Conservation (phyloP, 1,139 yeast species). For the Suzukiozyma palmioleophila region DNA sequence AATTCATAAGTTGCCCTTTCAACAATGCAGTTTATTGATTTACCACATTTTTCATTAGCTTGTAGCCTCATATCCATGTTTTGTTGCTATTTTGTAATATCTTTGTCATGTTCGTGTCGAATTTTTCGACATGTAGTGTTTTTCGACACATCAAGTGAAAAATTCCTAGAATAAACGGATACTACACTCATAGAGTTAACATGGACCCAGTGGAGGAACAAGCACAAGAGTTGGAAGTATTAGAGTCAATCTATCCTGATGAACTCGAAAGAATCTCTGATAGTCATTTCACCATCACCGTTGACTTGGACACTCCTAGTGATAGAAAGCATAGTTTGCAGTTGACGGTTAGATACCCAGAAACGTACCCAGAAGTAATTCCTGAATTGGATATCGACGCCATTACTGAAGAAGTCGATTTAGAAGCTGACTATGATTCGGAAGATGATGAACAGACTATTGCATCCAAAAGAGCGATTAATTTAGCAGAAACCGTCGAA, state of each 20-base stretch:
- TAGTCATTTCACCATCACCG: conserved; percentile 42
- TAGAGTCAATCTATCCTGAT: conserved; percentile 90
- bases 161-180: not conserved
- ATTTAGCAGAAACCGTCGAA: conserved; percentile 53
- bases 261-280: conserved; percentile 52
- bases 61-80: too few relatives aligned
- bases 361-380: conserved; percentile 63
- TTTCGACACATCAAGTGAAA: not conserved
- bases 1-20: too few relatives aligned
- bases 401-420: conserved; percentile 28
- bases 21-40: too few relatives aligned
- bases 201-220: conserved; percentile 80
- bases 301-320: conserved; percentile 56
- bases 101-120: not conserved
- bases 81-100: too few relatives aligned
- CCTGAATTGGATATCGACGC: conserved; percentile 49
- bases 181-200: not conserved
- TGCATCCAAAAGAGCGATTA: conserved; percentile 10
- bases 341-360: conserved; percentile 63
- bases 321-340: conserved; percentile 50
- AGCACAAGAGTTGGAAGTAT: conserved; percentile 72
- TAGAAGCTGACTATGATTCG: conserved; percentile 36
- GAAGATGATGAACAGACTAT: conserved; percentile 17
- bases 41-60: too few relatives aligned
- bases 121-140: not conserved